Base-by-base conservation (phyloP, 805 yeast species). In the Pichia cabralensis region DNA sequence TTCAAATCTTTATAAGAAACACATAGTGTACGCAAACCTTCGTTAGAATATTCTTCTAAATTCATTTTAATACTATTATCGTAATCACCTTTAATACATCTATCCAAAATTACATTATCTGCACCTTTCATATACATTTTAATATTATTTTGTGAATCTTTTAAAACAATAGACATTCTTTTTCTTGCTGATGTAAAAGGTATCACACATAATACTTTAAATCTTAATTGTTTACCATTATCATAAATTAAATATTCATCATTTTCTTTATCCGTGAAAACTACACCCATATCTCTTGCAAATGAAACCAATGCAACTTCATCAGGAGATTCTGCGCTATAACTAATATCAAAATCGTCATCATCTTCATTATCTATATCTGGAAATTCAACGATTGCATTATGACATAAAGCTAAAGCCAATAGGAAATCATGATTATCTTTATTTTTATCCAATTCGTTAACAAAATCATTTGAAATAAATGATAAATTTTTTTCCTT, bases 291-390 rank as follows among this genome's bases (percentile, higher is more conserved):
- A 50, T 80, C 89, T 33, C 82, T 62, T 1, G 89, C 89, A 30
- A 71, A 77, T 2, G 79, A 64, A n/a, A 82, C 89, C 35, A 81
- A 63, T 1, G 92, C 88, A 27, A 79, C 74, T 53, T 81, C 94
- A 59, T 81, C 94, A 0, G 94, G 94, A 8, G 86, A 78, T 50
- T 81, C 88, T 1, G 89, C 88, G 47, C 80, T 78, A 58, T 73
- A 77, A 20, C 65, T 64, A 27, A 74, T 52, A 22, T 55, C 49
- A 14, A 67, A 71, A 8, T 58, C 55, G 3, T 50, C 51, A 30
- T 60, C 61, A 30, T 60, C 61, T 13, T n/a, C 13, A 11, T 32
- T 23, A 15, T 39, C 41, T 17, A 36, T 25, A 13, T 24, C 15
- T 13, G 30, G 15, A 16, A 31, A 26, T 24, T 42, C 45, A 21